Conservation (phyloP, 1,284 basidiomycete species). For the Neonothopanus nambi region DNA sequence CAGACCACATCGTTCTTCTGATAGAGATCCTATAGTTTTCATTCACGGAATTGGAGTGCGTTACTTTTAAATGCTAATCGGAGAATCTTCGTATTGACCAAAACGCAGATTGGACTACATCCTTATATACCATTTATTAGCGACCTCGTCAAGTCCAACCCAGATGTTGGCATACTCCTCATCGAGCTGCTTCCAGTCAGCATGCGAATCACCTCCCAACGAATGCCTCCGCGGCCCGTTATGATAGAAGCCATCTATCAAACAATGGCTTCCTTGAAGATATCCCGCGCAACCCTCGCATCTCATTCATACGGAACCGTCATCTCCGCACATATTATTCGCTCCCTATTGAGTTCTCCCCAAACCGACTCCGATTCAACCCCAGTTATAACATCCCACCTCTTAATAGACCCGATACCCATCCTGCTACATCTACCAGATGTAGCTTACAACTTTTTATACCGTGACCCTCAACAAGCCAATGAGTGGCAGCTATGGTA, state of each 20-base stretch:
- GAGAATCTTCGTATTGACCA: neutral
- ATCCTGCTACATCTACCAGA: slow-evolving; percentile 61
- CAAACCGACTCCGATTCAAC: too few relatives aligned
- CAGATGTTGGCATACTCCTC: slow-evolving; percentile 54
- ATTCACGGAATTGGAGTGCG: slow-evolving; percentile 67
- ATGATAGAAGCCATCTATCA: slow-evolving; percentile 37
- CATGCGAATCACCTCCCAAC: slow-evolving; percentile 53
- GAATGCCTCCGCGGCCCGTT: slow-evolving; percentile 37
- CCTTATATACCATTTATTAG: slow-evolving; percentile 53
- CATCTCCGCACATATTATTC: slow-evolving; percentile 49
- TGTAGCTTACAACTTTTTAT: slow-evolving; percentile 66
- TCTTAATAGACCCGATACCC: slow-evolving; percentile 65
- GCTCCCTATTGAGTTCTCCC: too few relatives aligned
- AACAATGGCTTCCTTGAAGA: slow-evolving; percentile 44
- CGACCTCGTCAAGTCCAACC: slow-evolving; percentile 38
- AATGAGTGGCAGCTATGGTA: slow-evolving; percentile 72
- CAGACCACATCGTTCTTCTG: slow-evolving; percentile 49
- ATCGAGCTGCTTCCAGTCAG: slow-evolving; percentile 61
- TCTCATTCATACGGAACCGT: slow-evolving; percentile 69
- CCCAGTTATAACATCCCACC: slow-evolving; percentile 35
- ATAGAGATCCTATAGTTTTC: slow-evolving; percentile 56
- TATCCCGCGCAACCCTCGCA: slow-evolving; percentile 45
- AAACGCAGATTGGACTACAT: slow-evolving; percentile 55
- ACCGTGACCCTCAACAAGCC: slow-evolving; percentile 50
- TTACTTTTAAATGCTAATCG: neutral